Evolutionary conservation across 2,329 filamentous ascomycete species (phyloP).

Genomic region (Aschersonia sp.): DNA sequence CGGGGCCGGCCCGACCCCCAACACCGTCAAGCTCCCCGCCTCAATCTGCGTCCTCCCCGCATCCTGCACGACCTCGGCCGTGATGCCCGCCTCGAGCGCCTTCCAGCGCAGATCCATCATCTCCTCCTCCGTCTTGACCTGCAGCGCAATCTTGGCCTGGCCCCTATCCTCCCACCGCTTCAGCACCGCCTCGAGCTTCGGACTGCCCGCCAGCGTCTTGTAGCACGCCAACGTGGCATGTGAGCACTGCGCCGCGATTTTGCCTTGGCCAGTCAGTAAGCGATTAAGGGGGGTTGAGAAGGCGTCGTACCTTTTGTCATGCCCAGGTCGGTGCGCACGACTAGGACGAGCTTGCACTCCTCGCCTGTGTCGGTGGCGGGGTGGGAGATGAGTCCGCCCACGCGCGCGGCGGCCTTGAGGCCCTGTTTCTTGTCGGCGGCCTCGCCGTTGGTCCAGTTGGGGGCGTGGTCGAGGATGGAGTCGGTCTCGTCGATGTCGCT

Average conservation of each 20-base stretch:
- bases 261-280: slow-evolving; percentile 35
- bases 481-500: slow-evolving; percentile 52
- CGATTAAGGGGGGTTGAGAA: slow-evolving; percentile 1
- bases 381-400: slow-evolving; percentile 9
- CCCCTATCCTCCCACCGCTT: slow-evolving; percentile 74
- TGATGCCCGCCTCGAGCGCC: slow-evolving; percentile 71
- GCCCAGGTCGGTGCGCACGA: slow-evolving; percentile 84
- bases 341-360: slow-evolving; percentile 88
- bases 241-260: slow-evolving; percentile 89
- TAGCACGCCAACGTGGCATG: slow-evolving; percentile 98
- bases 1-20: slow-evolving; percentile 71
- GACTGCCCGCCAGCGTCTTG: slow-evolving; percentile 55
- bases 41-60: slow-evolving; percentile 97
- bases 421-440: slow-evolving; percentile 47
- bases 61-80: slow-evolving; percentile 82
- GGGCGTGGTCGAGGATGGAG: slow-evolving; percentile 47
- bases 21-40: slow-evolving; percentile 78
- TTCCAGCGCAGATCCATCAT: slow-evolving; percentile 58
- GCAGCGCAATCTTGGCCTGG: slow-evolving; percentile 87
- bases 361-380: slow-evolving; percentile 32
- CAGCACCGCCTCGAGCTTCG: slow-evolving; percentile 48
- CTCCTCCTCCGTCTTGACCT: slow-evolving; percentile 77
- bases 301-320: slow-evolving; percentile 76
- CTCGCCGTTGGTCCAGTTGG: slow-evolving; percentile 50
- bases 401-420: slow-evolving; percentile 17